phyloP scores from a whole-genome alignment of 352 stramenopile genomes.

The Pythium aristosporum region DNA sequence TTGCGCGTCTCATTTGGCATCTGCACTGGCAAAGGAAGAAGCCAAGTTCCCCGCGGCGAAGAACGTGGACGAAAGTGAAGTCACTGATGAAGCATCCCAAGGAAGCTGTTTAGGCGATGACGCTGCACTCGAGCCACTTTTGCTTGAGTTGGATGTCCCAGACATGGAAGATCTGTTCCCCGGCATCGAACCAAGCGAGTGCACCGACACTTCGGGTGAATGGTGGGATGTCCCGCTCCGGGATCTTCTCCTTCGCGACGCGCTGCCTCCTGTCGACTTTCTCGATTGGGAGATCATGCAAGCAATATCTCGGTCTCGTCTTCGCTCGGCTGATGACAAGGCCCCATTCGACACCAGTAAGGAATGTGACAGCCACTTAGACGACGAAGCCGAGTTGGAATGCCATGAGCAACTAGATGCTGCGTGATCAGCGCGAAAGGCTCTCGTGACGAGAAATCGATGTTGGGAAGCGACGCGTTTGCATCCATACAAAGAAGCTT shows the following conservation, averaged over 20 bases:
- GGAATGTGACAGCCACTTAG: background rate
- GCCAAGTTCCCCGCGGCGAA: background rate
- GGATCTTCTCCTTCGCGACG: constrained; percentile 39
- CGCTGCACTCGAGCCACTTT: background rate
- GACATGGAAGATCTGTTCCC: constrained; percentile 36
- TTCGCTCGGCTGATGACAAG: background rate
- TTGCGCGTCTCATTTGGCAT: constrained; percentile 10
- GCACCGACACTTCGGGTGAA: constrained; percentile 25
- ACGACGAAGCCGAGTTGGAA: constrained; percentile 26
- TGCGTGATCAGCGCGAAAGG: background rate
- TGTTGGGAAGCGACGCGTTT: background rate
- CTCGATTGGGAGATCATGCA: constrained; percentile 50
- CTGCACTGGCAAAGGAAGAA: background rate
- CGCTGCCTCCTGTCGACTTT: constrained; percentile 35
- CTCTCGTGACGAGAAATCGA: background rate
- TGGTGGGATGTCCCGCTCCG: constrained; percentile 56
- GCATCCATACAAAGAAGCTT: background rate
- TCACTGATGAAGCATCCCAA: background rate
- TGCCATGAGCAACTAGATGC: constrained; percentile 30
- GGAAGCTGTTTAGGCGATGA: background rate
- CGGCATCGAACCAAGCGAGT: constrained; percentile 20
- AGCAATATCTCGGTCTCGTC: constrained; percentile 23
- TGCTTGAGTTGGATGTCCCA: background rate
- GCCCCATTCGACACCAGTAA: background rate
- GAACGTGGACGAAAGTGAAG: background rate